Evolutionary conservation across 2,329 filamentous ascomycete species (phyloP).

Genomic region (Exophiala sideris): DNA sequence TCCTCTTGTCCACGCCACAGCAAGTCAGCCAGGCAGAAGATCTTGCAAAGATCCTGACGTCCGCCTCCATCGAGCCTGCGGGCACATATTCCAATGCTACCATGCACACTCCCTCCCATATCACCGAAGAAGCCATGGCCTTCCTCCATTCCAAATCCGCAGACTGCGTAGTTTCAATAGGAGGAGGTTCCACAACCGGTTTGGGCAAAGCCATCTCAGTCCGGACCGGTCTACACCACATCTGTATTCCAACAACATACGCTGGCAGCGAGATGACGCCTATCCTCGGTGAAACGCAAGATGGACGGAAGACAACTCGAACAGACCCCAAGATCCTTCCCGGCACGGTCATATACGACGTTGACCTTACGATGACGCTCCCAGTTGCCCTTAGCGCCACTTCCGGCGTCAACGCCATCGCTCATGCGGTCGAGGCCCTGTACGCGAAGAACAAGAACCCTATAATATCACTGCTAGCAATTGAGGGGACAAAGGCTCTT

Average conservation of each 20-base stretch:
- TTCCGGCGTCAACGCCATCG: slow-evolving; percentile 64
- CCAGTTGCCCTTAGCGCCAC: slow-evolving; percentile 53
- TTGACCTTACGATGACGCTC: slow-evolving; percentile 59
- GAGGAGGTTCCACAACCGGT: slow-evolving; percentile 61
- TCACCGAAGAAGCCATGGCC: slow-evolving; percentile 57
- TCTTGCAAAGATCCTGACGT: slow-evolving; percentile 45
- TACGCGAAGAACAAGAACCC: slow-evolving; percentile 62
- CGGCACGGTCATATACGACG: slow-evolving; percentile 62
- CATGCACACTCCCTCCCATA: slow-evolving; percentile 60
- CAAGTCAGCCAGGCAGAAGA: slow-evolving; percentile 47
- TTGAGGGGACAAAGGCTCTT: slow-evolving; percentile 56
- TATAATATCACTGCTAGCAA: slow-evolving; percentile 56
- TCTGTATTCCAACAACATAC: slow-evolving; percentile 62
- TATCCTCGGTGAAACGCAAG: slow-evolving; percentile 60
- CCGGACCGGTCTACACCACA: slow-evolving; percentile 54
- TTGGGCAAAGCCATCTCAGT: slow-evolving; percentile 58
- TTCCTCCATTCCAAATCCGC: slow-evolving; percentile 45
- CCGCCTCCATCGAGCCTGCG: slow-evolving; percentile 38
- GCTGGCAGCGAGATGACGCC: slow-evolving; percentile 64
- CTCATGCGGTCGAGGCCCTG: slow-evolving; percentile 62
- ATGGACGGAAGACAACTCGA: slow-evolving; percentile 57
- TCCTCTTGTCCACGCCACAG: slow-evolving; percentile 57
- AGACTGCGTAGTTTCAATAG: slow-evolving; percentile 59
- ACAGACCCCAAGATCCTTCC: slow-evolving; percentile 59
- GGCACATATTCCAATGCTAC: slow-evolving; percentile 55